Base-by-base conservation (phyloP, 2,329 filamentous ascomycete species). In the Macrophomina phaseolina region DNA sequence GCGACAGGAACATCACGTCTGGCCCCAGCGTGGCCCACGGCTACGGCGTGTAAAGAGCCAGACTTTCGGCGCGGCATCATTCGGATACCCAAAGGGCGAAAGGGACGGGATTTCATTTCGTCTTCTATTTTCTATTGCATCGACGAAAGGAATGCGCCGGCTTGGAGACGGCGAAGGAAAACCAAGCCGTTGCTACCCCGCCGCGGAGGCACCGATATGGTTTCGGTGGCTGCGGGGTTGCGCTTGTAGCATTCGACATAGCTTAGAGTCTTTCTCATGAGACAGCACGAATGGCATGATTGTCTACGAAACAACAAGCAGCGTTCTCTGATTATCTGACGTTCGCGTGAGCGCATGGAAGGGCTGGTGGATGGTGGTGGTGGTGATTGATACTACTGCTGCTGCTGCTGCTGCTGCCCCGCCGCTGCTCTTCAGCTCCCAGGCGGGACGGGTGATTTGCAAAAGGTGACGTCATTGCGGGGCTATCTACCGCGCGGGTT, bases 1-100 rank as follows among this genome's bases (percentile, higher is more conserved):
- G 81, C 62, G 76, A 76, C 70, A 80, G 76, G 68, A 83, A 83
- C 75, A 73, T 79, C 71, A 74, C 75, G 62, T 73, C 77, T 69
- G 81, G 81, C 49, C 67, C 73, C 34, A 70, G 72, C 60, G 68
- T 76, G 1, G 48, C 65, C n/a, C 65, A 66, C 42, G 61, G 61
- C 34, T 60, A 66, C 34, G 32, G 28, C 18, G 40, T 23, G 42
- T 51, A 40, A 18, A 40, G 32, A 18, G 18, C 18, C 18, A 18
- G 18, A 18, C 18, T 32, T 52, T 52, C 18, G 18, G 18, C 18
- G 18, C 49, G 36, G n/a, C 49, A 48, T 28, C 11, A 23, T 34
- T 65, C 63, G 32, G 63, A 53, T 65, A 56, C 51, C 49, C 38
- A 52, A 64, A 28, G 49, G 14, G 52, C 18, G 18, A 18, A 56